phyloP scores from a whole-genome alignment of 495 filamentous ascomycete species.

The Aspergillus baeticus region DNA sequence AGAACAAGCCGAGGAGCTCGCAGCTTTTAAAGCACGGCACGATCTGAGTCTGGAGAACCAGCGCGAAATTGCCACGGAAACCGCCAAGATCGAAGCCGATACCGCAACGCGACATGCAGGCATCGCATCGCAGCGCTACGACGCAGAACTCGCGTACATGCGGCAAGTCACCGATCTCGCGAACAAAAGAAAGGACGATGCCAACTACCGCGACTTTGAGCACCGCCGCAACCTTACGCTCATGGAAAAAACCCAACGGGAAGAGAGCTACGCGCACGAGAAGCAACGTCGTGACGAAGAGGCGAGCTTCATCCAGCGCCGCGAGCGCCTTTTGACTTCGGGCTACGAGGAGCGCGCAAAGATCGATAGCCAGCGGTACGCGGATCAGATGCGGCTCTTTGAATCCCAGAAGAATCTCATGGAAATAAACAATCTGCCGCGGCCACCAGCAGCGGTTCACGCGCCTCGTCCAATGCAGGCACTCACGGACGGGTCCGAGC shows the following conservation, averaged over 20 bases:
- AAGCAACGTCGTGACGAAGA: constrained; percentile 6
- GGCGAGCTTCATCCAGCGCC: neutral
- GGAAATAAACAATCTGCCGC: neutral
- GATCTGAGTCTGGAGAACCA: neutral
- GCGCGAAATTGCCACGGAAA: neutral
- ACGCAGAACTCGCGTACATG: constrained; percentile 11
- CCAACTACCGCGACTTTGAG: constrained; percentile 6
- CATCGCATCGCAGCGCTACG: constrained; percentile 4
- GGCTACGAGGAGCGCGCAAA: constrained; percentile 11
- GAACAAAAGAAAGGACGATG: constrained; percentile 7
- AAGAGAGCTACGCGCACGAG: constrained; percentile 2
- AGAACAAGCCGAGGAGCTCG: constrained; percentile 2
- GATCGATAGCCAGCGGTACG: constrained; percentile 9
- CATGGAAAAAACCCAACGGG: constrained; percentile 7
- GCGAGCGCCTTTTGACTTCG: constrained; percentile 6
- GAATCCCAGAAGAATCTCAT: constrained; percentile 9
- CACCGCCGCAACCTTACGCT: constrained; percentile 1
- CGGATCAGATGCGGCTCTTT: constrained; percentile 7
- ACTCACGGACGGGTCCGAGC: neutral
- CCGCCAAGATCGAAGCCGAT: constrained; percentile 5
- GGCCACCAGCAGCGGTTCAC: neutral
- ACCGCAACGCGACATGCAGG: constrained; percentile 3
- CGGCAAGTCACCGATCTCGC: constrained; percentile 7
- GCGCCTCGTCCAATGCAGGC: too few relatives aligned
- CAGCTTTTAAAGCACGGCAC: neutral